Conservation (phyloP, 2,329 filamentous ascomycete genomes). For the Colletotrichum higginsianum region DNA sequence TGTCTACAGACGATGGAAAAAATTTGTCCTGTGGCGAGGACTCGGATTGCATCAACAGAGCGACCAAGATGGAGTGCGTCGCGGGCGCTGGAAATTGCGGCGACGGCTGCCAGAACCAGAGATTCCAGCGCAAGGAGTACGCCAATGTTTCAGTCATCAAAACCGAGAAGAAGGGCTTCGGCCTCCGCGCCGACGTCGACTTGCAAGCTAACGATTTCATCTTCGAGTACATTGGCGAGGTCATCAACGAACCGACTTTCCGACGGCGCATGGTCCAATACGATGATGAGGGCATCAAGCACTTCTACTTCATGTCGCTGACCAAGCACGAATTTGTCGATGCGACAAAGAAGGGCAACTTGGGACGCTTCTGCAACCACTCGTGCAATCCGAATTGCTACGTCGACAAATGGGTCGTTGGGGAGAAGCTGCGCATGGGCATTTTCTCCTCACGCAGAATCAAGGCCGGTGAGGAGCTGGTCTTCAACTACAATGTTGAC, state of each 20-base stretch:
- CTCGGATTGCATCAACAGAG: slow-evolving; percentile 98
- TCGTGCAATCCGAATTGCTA: slow-evolving; percentile 99
- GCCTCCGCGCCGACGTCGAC: slow-evolving; percentile 84
- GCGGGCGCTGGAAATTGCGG: slow-evolving; percentile 87
- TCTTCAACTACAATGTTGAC: slow-evolving; percentile 99
- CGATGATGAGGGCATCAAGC: slow-evolving; percentile 95
- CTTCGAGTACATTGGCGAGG: slow-evolving; percentile 98
- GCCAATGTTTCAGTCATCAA: slow-evolving; percentile 95
- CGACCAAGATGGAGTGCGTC: slow-evolving; percentile 97
- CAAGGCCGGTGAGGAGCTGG: slow-evolving; percentile 90
- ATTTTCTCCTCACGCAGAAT: slow-evolving; percentile 93
- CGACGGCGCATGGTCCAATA: slow-evolving; percentile 93
- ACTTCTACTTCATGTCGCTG: slow-evolving; percentile 99
- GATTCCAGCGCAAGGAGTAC: slow-evolving; percentile 92
- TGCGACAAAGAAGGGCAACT: slow-evolving; percentile 95
- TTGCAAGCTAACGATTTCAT: slow-evolving; percentile 91
- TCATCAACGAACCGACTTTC: slow-evolving; percentile 94
- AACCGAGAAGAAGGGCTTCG: slow-evolving; percentile 97
- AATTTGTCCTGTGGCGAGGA: slow-evolving; percentile 96
- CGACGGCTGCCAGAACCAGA: slow-evolving; percentile 90
- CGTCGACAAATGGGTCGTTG: slow-evolving; percentile 99
- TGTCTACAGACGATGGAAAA: slow-evolving; percentile 66
- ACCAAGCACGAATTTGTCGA: slow-evolving; percentile 97
- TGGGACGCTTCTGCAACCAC: slow-evolving; percentile 98
- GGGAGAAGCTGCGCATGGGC: slow-evolving; percentile 97